phyloP scores from a whole-genome alignment of 2,329 filamentous ascomycete species.

The Pezicula neosporulosa region DNA sequence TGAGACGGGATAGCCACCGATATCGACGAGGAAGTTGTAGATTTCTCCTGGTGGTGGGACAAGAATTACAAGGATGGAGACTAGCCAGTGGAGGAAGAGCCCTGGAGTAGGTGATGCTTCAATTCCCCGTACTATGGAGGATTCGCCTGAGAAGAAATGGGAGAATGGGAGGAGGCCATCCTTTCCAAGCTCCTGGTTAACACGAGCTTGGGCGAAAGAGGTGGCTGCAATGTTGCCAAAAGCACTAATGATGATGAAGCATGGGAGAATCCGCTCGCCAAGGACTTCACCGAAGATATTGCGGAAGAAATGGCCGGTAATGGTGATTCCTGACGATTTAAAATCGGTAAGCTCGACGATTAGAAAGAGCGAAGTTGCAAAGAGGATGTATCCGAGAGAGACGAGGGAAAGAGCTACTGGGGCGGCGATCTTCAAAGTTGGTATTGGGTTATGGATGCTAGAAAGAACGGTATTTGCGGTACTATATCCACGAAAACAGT shows the following conservation, averaged over 20 bases:
- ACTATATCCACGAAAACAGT: conserved; percentile 51
- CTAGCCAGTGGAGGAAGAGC: conserved; percentile 56
- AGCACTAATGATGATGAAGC: conserved; percentile 43
- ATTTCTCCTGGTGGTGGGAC: conserved; percentile 42
- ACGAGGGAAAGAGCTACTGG: conserved; percentile 51
- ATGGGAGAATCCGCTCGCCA: conserved; percentile 38
- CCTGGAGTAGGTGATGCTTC: conserved; percentile 24
- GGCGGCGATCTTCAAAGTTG: conserved; percentile 53
- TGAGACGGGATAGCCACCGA: conserved; percentile 35
- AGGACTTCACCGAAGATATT: conserved; percentile 45
- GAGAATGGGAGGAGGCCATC: conserved; percentile 44
- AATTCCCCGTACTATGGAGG: background rate
- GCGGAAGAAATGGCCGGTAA: conserved; percentile 55
- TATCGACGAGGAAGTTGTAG: conserved; percentile 36
- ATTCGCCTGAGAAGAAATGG: conserved; percentile 23
- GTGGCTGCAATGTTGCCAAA: conserved; percentile 46
- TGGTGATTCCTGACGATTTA: conserved; percentile 46
- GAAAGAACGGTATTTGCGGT: conserved; percentile 54
- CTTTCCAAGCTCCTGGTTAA: conserved; percentile 43
- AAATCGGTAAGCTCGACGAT: conserved; percentile 55
- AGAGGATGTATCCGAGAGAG: conserved; percentile 52
- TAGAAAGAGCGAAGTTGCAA: conserved; percentile 57
- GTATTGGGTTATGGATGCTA: conserved; percentile 53
- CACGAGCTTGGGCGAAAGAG: conserved; percentile 44
- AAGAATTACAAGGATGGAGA: conserved; percentile 53